Percentiles rank a stretch among this genome's conserved stretches.
phyloP scores from a whole-genome alignment of 805 yeast species.

The Cyberlindnera meyerae region DNA sequence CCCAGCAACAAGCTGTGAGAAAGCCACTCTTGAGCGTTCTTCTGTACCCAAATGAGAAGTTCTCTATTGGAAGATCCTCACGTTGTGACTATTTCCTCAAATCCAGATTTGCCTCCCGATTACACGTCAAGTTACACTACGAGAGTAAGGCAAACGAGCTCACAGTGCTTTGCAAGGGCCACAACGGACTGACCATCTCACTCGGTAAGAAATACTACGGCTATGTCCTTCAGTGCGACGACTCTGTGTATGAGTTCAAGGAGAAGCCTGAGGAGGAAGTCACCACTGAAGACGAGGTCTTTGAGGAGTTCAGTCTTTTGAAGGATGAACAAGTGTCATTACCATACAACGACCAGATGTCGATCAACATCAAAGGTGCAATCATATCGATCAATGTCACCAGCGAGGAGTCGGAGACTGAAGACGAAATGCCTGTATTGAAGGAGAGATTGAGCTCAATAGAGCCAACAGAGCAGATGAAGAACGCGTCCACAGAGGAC shows the following conservation, averaged over 20 bases:
- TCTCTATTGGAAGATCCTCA: conserved; percentile 52
- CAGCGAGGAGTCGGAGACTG: conserved; percentile 38
- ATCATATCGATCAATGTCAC: conserved; percentile 45
- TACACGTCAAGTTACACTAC: conserved; percentile 53
- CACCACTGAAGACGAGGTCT: conserved; percentile 12
- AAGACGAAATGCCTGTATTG: conserved; percentile 31
- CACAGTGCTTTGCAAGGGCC: conserved; percentile 67
- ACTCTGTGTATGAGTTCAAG: conserved; percentile 23
- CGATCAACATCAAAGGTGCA: conserved; percentile 70
- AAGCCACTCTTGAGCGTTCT: conserved; percentile 15
- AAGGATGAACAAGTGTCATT: conserved; percentile 60
- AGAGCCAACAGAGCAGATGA: conserved; percentile 16
- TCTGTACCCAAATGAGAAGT: conserved; percentile 17
- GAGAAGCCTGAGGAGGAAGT: conserved; percentile 8
- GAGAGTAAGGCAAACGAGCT: conserved; percentile 36
- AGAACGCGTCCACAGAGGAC: not conserved
- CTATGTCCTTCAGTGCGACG: conserved; percentile 19
- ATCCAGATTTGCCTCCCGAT: conserved; percentile 59
- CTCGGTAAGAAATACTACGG: conserved; percentile 48
- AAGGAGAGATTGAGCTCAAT: conserved; percentile 15
- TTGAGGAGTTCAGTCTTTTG: conserved; percentile 44
- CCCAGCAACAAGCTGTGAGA: conserved; percentile 2
- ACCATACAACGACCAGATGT: conserved; percentile 57
- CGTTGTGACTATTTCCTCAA: conserved; percentile 44
- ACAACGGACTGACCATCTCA: conserved; percentile 70